A percentile compares a stretch with the other conserved stretches of the same genome.
Evolutionary conservation across 2,329 filamentous ascomycete genomes (phyloP).

Genomic region (Microcyclospora pomicola): DNA sequence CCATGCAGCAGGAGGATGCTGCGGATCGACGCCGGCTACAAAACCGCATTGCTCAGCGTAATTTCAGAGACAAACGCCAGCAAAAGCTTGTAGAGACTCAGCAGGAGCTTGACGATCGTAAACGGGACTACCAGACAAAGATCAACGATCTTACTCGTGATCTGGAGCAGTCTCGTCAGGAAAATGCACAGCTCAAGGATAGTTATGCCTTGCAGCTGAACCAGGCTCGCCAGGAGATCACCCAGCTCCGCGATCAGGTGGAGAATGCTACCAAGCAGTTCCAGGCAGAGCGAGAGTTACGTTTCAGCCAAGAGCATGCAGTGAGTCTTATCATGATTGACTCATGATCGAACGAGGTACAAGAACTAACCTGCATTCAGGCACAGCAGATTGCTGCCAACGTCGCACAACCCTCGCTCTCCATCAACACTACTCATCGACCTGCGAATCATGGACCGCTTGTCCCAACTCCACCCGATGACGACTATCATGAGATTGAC

Average conservation of each 20-base stretch:
- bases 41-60: slow-evolving; percentile 81
- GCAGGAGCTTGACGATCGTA: slow-evolving; percentile 5
- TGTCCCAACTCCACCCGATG: slow-evolving; percentile 10
- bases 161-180: slow-evolving; percentile 1
- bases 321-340: too few relatives aligned
- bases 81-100: slow-evolving; percentile 55
- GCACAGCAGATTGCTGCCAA: neutral
- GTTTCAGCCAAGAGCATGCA: too few relatives aligned
- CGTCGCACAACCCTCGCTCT: neutral
- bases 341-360: too few relatives aligned
- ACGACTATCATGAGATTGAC: slow-evolving; percentile 12
- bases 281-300: too few relatives aligned
- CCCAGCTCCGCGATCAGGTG: neutral
- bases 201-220: slow-evolving; percentile 1
- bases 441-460: slow-evolving; percentile 1
- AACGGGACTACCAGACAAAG: slow-evolving; percentile 4
- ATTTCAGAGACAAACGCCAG: slow-evolving; percentile 75
- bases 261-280: too few relatives aligned
- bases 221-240: too few relatives aligned
- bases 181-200: slow-evolving; percentile 1
- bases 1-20: slow-evolving; percentile 62
- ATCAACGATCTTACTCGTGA: slow-evolving; percentile 4
- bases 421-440: neutral
- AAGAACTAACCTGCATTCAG: too few relatives aligned
- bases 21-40: slow-evolving; percentile 89